These are phyloP conservation scores for Asclepias syriaca DNA, from an alignment of 257 asterid species.

Conservation along the genomic window DNA sequence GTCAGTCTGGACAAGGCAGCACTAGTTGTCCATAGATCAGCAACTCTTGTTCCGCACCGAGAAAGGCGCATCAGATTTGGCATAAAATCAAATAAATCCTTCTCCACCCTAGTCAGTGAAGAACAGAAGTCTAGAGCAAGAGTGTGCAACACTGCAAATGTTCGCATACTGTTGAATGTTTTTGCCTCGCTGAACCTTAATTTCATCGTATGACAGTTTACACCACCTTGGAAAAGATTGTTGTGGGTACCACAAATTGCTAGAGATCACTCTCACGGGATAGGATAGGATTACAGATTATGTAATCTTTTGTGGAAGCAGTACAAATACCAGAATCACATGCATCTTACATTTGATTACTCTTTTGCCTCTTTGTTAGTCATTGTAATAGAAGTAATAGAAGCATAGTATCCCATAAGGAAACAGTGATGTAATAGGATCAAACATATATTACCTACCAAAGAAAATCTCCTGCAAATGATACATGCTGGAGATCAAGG, in stretches of 20 bases:
- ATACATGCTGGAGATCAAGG: constrained; percentile 24
- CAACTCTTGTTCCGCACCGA: constrained; percentile 31
- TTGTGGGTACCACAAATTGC: constrained; percentile 16
- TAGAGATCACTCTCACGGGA: not conserved
- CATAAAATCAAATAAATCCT: constrained; percentile 26
- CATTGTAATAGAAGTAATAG: not conserved
- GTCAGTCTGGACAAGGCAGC: constrained; percentile 23
- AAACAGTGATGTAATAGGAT: not conserved
- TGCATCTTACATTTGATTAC: not conserved
- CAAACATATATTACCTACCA: constrained; percentile 17
- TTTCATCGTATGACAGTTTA: constrained; percentile 17
- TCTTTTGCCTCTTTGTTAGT: not conserved
- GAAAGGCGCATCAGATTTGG: constrained; percentile 26
- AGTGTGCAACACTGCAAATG: constrained; percentile 23
- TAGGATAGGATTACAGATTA: not conserved
- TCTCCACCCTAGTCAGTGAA: constrained; percentile 24
- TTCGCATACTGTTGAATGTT: constrained; percentile 18
- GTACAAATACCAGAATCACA: not conserved
- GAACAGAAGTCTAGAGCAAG: constrained; percentile 33
- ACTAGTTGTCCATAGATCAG: constrained; percentile 27
- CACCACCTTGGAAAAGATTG: constrained; percentile 24
- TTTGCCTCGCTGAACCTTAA: constrained; percentile 22
- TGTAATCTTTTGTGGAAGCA: not conserved
- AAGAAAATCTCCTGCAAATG: constrained; percentile 24
- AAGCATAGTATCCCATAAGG: not conserved